A percentile compares a stretch with the other conserved stretches of the same genome.
These are phyloP conservation scores for Phytophthora pisi DNA, from an alignment of 352 stramenopile genomes.

Conservation along the genomic window DNA sequence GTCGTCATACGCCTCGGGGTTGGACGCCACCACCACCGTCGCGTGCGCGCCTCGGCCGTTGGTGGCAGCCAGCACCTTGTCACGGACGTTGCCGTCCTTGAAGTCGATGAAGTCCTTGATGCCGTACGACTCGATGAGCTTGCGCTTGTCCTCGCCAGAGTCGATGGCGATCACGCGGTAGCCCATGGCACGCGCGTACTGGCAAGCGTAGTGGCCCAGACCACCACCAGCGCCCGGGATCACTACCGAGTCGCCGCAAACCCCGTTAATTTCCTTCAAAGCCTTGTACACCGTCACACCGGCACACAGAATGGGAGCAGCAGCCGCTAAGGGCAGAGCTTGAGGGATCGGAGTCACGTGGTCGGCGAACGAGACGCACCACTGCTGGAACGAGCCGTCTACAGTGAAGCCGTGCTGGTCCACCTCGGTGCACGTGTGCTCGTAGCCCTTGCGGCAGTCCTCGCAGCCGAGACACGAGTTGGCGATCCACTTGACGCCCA, in stretches of 20 bases:
- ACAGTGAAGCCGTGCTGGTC: conserved; percentile 40
- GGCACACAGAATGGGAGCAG: conserved; percentile 82
- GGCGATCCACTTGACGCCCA: conserved; percentile 53
- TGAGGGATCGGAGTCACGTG: conserved; percentile 74
- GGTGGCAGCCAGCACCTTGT: conserved; percentile 45
- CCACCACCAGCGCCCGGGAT: conserved; percentile 70
- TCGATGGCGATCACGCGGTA: conserved; percentile 77
- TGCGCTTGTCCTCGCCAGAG: conserved; percentile 59
- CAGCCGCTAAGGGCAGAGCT: conserved; percentile 43
- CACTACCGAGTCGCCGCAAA: conserved; percentile 51
- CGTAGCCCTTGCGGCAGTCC: conserved; percentile 53
- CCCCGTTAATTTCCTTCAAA: conserved; percentile 56
- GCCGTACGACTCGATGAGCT: conserved; percentile 61
- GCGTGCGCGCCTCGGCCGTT: conserved; percentile 58
- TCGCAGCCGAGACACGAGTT: conserved; percentile 51
- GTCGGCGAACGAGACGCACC: conserved; percentile 71
- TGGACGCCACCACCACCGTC: conserved; percentile 74
- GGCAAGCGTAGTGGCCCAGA: conserved; percentile 80
- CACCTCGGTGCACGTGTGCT: conserved; percentile 41
- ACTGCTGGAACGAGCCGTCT: conserved; percentile 55
- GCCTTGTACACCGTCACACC: conserved; percentile 88
- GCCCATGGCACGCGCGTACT: conserved; percentile 74
- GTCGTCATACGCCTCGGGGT: conserved; percentile 49
- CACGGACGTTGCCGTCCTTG: conserved; percentile 53
- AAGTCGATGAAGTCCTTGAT: conserved; percentile 73